Base-by-base conservation (phyloP, 202 grass and related monocot species). In the Musa balbisiana region DNA sequence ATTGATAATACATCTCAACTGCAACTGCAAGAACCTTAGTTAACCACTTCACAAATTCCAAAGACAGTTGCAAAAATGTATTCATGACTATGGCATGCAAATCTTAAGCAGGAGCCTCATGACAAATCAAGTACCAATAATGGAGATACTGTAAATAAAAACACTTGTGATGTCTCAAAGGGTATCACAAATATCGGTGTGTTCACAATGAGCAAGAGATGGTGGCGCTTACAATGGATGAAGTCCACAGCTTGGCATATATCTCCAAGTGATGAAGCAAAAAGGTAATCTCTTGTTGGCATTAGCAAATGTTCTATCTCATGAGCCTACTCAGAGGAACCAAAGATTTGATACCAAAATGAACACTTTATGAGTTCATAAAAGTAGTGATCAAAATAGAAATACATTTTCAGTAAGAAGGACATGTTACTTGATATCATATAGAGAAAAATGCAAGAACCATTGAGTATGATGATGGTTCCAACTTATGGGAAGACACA, bases 281-380 rank as follows among this genome's bases (percentile, higher is more conserved):
- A 98, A 68, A 98, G 91, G 78, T 98, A 98, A 88, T 98, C 95
- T 87, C 95, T 87, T 19, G 95, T 98, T 69, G 95, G 88, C 76
- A 98, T 81, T 62, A 98, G 76, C 85, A 98, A 76, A 75, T 94
- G 89, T 83, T 94, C 85, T 60, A 98, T 94, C 78, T 88, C 91
- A 83, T 94, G 79, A 81, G 78, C 91, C 95, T 98, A 76, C 72
- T 81, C 79, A 73, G 17, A 23, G 26, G 27, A 73, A 56, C 77
- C 64, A 82, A 52, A 77, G 59, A 84, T 1, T 72, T 9, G 25
- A 59, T 11, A 77, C 71, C 71, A 69, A 68, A 76, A n/a, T 55
- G 17, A 55, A 67, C 15, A 21, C 19, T 73, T 27, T 2, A 27
- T 55, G 52, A 25, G 4, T 26, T 73, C 3, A 55, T 23, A 8